Conservation (phyloP, 306 rosid genomes). For the Cajanus cajan region DNA sequence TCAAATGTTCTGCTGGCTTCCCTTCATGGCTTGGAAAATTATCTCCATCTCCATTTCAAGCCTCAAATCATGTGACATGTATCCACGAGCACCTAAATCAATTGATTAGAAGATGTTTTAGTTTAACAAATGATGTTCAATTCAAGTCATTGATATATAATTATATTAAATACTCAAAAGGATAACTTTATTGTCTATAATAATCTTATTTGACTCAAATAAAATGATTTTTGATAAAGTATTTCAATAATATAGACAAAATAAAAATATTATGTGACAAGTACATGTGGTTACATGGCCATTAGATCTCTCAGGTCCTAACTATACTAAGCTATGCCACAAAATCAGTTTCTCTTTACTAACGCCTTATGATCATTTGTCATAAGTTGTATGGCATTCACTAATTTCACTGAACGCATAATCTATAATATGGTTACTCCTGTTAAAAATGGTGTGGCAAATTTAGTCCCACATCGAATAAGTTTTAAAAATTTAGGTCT, state of each 20-base stretch:
- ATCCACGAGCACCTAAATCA: background rate
- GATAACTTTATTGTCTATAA: too few species aligned
- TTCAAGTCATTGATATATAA: too few species aligned
- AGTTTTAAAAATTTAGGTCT: too few species aligned
- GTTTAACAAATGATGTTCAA: too few species aligned
- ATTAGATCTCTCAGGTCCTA: background rate
- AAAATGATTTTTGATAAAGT: too few species aligned
- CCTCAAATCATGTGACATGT: constrained; percentile 38
- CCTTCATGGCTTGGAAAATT: constrained; percentile 36
- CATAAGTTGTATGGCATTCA: background rate
- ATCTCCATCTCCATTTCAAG: constrained; percentile 37
- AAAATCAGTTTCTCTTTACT: background rate
- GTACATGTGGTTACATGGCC: constrained; percentile 10
- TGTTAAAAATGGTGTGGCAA: too few species aligned
- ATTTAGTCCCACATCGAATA: too few species aligned
- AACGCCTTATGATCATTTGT: constrained; percentile 3
- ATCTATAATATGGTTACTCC: background rate
- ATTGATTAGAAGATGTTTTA: too few species aligned
- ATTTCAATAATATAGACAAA: too few species aligned
- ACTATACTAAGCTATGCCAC: background rate
- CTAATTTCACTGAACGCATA: background rate
- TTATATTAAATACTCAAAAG: too few species aligned
- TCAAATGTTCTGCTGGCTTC: constrained; percentile 21
- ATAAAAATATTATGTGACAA: constrained; percentile 29
- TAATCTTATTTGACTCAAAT: too few species aligned